phyloP scores from a whole-genome alignment of 495 filamentous ascomycete species.

The Pyronema omphalodes region DNA sequence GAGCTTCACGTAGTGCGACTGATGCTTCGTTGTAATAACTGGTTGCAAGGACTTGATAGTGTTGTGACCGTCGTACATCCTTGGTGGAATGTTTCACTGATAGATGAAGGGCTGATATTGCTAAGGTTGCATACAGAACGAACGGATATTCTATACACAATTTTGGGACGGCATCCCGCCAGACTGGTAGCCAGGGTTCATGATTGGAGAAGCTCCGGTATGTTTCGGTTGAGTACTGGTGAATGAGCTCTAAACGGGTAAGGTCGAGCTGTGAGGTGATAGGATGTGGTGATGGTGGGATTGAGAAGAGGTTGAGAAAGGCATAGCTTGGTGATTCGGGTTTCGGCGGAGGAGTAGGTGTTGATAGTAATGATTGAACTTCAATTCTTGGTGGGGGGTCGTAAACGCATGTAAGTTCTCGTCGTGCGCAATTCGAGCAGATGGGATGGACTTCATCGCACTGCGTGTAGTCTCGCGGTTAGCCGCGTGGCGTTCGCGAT shows the following conservation, averaged over 20 bases:
- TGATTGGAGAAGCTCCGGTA: conserved; percentile 8
- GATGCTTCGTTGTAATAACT: conserved; percentile 1
- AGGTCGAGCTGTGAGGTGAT: neutral
- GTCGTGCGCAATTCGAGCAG: conserved; percentile 1
- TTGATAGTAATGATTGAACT: neutral
- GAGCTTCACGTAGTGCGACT: neutral
- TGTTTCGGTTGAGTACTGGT: conserved; percentile 14
- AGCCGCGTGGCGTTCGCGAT: too few species aligned
- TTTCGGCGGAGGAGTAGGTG: neutral
- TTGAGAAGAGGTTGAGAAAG: conserved; percentile 1
- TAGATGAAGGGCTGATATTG: conserved; percentile 25
- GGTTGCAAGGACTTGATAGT: conserved; percentile 1
- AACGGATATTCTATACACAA: conserved; percentile 25
- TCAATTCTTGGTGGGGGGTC: conserved; percentile 1
- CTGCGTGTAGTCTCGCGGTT: neutral
- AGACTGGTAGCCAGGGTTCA: conserved; percentile 8
- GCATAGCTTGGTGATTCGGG: neutral
- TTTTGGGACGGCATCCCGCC: conserved; percentile 24
- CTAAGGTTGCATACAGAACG: conserved; percentile 27
- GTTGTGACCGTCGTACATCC: neutral
- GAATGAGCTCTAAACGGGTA: conserved; percentile 17
- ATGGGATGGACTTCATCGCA: conserved; percentile 5
- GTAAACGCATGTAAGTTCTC: conserved; percentile 1
- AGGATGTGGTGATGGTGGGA: neutral
- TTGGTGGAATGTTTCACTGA: neutral